phyloP scores from a whole-genome alignment of 768 basidiomycete genomes.

The Coprinopsis strossmayeri region DNA sequence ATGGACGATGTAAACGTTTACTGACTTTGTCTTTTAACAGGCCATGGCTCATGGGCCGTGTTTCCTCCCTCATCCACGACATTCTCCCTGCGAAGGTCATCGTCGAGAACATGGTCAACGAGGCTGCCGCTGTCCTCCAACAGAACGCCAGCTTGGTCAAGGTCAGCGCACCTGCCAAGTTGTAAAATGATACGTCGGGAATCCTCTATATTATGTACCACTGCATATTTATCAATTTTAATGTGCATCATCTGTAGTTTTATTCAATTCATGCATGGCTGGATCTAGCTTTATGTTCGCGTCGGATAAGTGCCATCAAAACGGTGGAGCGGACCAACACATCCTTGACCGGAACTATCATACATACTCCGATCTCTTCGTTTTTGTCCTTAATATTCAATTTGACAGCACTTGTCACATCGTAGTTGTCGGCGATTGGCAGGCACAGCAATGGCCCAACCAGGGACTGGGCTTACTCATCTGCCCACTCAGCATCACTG shows the following conservation, averaged over 20 bases:
- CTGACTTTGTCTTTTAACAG: constrained; percentile 8
- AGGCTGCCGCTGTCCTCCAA: constrained; percentile 30
- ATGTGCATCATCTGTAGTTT: constrained; percentile 1
- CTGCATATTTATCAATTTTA: not conserved
- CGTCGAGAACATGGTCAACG: constrained; percentile 65
- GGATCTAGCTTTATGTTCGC: not conserved
- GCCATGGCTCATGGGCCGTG: constrained; percentile 81
- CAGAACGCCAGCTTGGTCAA: constrained; percentile 30
- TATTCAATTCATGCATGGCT: not conserved
- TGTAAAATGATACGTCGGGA: constrained; percentile 24
- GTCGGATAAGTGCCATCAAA: too few relatives aligned
- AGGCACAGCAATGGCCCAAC: not conserved
- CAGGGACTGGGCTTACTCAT: not conserved
- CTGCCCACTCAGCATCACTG: too few relatives aligned
- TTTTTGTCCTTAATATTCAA: not conserved
- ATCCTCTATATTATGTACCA: not conserved
- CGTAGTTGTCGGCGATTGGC: too few relatives aligned
- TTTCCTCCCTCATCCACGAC: constrained; percentile 67
- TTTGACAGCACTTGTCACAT: too few relatives aligned
- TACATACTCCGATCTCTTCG: not conserved
- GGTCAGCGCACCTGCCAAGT: constrained; percentile 38
- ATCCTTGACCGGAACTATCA: too few relatives aligned
- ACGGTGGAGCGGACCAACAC: too few relatives aligned
- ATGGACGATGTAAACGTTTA: not conserved
- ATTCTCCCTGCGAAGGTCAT: constrained; percentile 79